Evolutionary conservation across 768 basidiomycete genomes (phyloP).

Genomic region (Filobasidium wieringae): DNA sequence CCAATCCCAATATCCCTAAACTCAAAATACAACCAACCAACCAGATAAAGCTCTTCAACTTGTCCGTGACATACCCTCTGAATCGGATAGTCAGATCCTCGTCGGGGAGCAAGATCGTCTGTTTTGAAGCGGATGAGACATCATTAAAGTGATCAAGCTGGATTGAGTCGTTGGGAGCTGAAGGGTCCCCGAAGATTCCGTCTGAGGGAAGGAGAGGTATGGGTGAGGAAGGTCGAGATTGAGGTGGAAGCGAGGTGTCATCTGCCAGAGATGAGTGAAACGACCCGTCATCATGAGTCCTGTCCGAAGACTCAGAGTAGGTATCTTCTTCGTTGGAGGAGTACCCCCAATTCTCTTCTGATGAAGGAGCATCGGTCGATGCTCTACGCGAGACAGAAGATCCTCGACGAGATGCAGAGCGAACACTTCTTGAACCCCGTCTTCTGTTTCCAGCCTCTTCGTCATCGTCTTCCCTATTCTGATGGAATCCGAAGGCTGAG

Average conservation of each 20-base stretch:
- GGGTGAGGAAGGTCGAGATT: conserved; percentile 37
- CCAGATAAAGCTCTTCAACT: conserved; percentile 60
- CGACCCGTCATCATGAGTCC: conserved; percentile 33
- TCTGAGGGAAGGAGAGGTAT: conserved; percentile 34
- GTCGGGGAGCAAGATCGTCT: conserved; percentile 72
- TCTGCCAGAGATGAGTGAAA: conserved; percentile 29
- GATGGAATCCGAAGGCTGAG: conserved; percentile 26
- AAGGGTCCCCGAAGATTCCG: conserved; percentile 33
- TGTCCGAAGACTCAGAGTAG: conserved; percentile 23
- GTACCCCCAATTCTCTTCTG: conserved; percentile 34
- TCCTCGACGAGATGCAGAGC: conserved; percentile 18
- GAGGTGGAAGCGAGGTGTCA: conserved; percentile 38
- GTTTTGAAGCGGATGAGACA: conserved; percentile 43
- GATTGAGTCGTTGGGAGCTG: not conserved
- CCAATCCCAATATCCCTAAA: conserved; percentile 59
- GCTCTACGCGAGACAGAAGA: conserved; percentile 23
- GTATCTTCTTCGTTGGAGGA: conserved; percentile 29
- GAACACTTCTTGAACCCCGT: conserved; percentile 16
- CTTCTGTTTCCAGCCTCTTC: conserved; percentile 16
- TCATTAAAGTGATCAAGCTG: conserved; percentile 23
- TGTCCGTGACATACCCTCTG: conserved; percentile 64
- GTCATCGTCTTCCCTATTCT: conserved; percentile 22
- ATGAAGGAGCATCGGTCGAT: not conserved
- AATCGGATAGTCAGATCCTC: conserved; percentile 83
- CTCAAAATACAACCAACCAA: conserved; percentile 54